These are phyloP conservation scores for Talaromyces sp. DNA, from an alignment of 2,329 filamentous ascomycete genomes.

Conservation along the genomic window DNA sequence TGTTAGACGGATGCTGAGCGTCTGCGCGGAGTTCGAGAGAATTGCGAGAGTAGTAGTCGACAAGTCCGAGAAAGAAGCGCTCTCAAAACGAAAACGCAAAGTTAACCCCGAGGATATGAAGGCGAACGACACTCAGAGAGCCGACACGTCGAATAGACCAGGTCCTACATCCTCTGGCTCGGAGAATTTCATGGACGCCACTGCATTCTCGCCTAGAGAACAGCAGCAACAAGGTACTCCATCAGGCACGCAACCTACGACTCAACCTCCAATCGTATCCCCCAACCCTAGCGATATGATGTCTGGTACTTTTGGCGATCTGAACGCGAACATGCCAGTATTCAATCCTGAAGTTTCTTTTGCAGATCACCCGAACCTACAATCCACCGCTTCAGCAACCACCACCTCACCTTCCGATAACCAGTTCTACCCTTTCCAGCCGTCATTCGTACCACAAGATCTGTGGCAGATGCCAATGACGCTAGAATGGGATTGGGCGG, in stretches of 20 bases:
- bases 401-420: slow-evolving; percentile 21
- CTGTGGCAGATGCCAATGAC: slow-evolving; percentile 96
- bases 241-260: neutral
- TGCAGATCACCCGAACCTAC: slow-evolving; percentile 33
- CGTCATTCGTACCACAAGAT: slow-evolving; percentile 88
- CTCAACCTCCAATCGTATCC: slow-evolving; percentile 5
- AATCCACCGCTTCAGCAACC: slow-evolving; percentile 25
- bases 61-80: slow-evolving; percentile 81
- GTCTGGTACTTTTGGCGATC: slow-evolving; percentile 25
- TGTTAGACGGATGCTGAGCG: slow-evolving; percentile 87
- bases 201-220: slow-evolving; percentile 1
- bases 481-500: slow-evolving; percentile 81
- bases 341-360: slow-evolving; percentile 34
- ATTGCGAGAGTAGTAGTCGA: slow-evolving; percentile 90
- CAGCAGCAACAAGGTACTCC: slow-evolving; percentile 6
- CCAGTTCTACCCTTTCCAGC: slow-evolving; percentile 48
- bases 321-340: slow-evolving; percentile 30
- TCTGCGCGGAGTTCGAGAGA: slow-evolving; percentile 94
- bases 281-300: slow-evolving; percentile 27
- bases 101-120: slow-evolving; percentile 34
- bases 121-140: slow-evolving; percentile 26
- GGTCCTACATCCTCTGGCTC: neutral
- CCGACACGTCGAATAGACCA: slow-evolving; percentile 21
- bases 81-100: slow-evolving; percentile 81
- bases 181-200: neutral